A percentile compares a stretch with the other conserved stretches of the same genome.
phyloP scores from a whole-genome alignment of 805 yeast genomes.

The Jamesozyma piceae region DNA sequence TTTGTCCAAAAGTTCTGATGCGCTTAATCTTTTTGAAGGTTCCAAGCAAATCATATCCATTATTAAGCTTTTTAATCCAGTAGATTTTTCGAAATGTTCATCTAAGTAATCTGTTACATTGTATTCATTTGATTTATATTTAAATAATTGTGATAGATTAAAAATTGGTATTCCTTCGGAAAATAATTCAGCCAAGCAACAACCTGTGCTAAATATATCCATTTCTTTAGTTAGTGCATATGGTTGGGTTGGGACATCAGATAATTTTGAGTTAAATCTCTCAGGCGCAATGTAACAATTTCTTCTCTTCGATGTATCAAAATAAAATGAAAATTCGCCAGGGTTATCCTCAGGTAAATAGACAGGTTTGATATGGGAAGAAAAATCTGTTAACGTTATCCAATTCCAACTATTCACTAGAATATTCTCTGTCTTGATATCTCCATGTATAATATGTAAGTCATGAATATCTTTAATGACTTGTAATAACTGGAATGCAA shows the following conservation, averaged over 20 bases:
- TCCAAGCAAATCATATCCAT: conserved; percentile 52
- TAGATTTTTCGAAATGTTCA: conserved; percentile 38
- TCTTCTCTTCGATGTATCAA: conserved; percentile 81
- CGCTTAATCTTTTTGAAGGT: conserved; percentile 51
- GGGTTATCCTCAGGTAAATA: conserved; percentile 89
- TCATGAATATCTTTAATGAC: conserved; percentile 57
- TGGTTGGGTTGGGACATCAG: conserved; percentile 5
- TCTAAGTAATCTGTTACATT: conserved; percentile 34
- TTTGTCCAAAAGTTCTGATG: conserved; percentile 42
- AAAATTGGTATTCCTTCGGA: conserved; percentile 81
- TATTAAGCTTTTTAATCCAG: conserved; percentile 45
- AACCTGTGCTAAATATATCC: conserved; percentile 80
- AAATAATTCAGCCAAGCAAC: conserved; percentile 84
- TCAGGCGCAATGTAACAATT: conserved; percentile 93
- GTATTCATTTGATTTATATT: conserved; percentile 62
- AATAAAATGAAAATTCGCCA: conserved; percentile 80
- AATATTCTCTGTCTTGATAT: conserved; percentile 83
- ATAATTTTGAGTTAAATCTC: conserved; percentile 42
- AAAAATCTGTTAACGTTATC: conserved; percentile 74
- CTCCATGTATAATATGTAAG: conserved; percentile 68
- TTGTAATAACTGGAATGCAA: conserved; percentile 69
- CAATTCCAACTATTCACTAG: conserved; percentile 85
- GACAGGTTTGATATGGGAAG: conserved; percentile 67
- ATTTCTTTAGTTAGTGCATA: conserved; percentile 43
- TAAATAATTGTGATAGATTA: conserved; percentile 78